Base-by-base conservation (phyloP, 129 eudicot species). In the Flaveria sonorensis region DNA sequence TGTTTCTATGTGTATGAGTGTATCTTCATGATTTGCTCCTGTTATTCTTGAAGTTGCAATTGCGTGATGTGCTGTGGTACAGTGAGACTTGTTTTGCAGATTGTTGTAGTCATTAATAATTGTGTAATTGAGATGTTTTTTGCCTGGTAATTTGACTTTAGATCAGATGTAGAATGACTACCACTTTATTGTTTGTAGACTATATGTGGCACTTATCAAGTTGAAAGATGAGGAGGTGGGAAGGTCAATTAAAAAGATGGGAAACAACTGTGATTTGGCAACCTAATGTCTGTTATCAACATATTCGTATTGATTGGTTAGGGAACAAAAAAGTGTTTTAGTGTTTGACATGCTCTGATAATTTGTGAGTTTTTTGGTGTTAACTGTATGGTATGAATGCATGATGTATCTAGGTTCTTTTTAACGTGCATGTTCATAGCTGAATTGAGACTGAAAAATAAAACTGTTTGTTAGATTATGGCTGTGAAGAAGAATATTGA, bases 401-500 rank as follows among this genome's bases (percentile, higher is more conserved):
- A 59, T 65, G 62, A 45, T 66, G 64, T 48, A 32, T 76, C 2
- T 36, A 23, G 30, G 46, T 72, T 77, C 0, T 56, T 36, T 72
- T 64, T 30, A 30, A 45, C 16, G 43, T 62, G 19, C 51, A 53
- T 20, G 56, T 40, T 51, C 43, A 14, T 57, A 36, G 60, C 66
- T 77, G 43, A 84, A 21, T 12, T 59, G 30, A 26, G 30, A 55
- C 14, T 83, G 50, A 84, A 20, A n/a, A 21, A n/a, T 51, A 30
- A 24, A 42, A 40, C 14, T 80, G 18, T 50, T 66, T 60, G 55
- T 65, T 78, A 95, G 99, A 85, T 95, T 43, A 91, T 95, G 90
- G 96, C 94, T 11, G 93, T 95, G 18, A 95, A 95, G 85, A 91
- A 95, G 79, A 85, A 84, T 64, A 95, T 95, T 73, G 99, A 95